phyloP scores from a whole-genome alignment of 163 green algal genomes.

The Scenedesmus sp. region DNA sequence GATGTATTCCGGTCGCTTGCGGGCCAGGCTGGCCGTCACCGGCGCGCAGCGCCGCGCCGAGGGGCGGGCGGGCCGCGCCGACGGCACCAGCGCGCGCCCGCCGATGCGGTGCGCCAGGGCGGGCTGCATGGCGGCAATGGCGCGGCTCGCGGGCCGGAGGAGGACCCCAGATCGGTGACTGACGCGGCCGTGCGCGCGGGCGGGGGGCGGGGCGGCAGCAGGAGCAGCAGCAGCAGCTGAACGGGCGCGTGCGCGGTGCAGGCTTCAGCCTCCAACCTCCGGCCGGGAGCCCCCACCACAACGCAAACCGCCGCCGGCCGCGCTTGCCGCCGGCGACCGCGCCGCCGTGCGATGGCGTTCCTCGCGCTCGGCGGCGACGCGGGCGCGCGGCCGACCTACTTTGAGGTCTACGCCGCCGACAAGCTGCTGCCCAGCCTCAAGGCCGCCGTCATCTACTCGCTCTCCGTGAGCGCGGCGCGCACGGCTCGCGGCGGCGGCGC shows the following conservation, averaged over 20 bases:
- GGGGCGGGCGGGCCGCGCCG: no score
- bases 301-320: no score
- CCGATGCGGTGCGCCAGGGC: neutral
- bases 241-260: no score
- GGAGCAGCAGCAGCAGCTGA: neutral
- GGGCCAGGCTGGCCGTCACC: no score
- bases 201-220: no score
- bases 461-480: constrained; percentile 57
- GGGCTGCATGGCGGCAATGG: constrained; percentile 11
- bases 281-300: no score
- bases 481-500: neutral
- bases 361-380: constrained; percentile 78
- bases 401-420: constrained; percentile 92
- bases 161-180: no score
- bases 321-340: no score
- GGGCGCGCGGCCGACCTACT: constrained; percentile 83
- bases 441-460: constrained; percentile 74
- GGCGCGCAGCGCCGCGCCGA: no score
- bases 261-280: no score
- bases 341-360: constrained; percentile 72
- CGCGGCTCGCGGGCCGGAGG: no score
- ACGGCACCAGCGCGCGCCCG: neutral
- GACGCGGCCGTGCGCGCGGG: no score
- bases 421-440: constrained; percentile 82
- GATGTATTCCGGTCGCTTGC: constrained; percentile 77